Percentiles rank a stretch among this genome's conserved stretches.
These are phyloP conservation scores for Iris macrosiphon DNA, from an alignment of 106 monocot species.

Conservation along the genomic window DNA sequence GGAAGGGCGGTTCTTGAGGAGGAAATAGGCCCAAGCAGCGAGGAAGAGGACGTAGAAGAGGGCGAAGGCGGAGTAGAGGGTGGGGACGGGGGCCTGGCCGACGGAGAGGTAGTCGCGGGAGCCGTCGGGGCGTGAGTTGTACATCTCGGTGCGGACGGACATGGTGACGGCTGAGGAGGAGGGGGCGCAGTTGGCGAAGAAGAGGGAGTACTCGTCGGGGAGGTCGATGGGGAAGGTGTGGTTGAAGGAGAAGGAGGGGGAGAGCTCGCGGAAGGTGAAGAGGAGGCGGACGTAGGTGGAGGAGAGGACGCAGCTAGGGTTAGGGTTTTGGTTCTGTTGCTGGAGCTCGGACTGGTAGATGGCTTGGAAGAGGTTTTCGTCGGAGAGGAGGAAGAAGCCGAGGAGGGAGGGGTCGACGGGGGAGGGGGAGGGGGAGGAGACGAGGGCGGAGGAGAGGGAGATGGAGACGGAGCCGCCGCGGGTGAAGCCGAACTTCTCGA, in stretches of 20 bases:
- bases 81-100: constrained; percentile 52
- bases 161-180: constrained; percentile 41
- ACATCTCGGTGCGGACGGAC: constrained; percentile 64
- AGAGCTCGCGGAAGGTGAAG: constrained; percentile 61
- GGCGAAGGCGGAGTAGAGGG: constrained; percentile 48
- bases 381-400: constrained; percentile 78
- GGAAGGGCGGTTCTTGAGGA: constrained; percentile 33
- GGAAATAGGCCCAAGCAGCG: constrained; percentile 46
- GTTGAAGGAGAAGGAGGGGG: constrained; percentile 17
- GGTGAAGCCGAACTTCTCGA: constrained; percentile 75
- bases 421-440: constrained; percentile 23
- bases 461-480: constrained; percentile 36
- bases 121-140: constrained; percentile 35
- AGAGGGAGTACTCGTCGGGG: constrained; percentile 72
- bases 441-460: constrained; percentile 28
- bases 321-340: constrained; percentile 10
- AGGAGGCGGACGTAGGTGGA: constrained; percentile 41
- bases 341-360: constrained; percentile 29
- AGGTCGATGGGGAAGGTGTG: constrained; percentile 38
- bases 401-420: constrained; percentile 9
- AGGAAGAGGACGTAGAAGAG: constrained; percentile 50
- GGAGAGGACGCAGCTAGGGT: constrained; percentile 39
- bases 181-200: constrained; percentile 57
- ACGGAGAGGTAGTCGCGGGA: constrained; percentile 60
- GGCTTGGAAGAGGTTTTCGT: constrained; percentile 50